Base-by-base conservation (phyloP, 768 basidiomycete species). In the Russula sp. region DNA sequence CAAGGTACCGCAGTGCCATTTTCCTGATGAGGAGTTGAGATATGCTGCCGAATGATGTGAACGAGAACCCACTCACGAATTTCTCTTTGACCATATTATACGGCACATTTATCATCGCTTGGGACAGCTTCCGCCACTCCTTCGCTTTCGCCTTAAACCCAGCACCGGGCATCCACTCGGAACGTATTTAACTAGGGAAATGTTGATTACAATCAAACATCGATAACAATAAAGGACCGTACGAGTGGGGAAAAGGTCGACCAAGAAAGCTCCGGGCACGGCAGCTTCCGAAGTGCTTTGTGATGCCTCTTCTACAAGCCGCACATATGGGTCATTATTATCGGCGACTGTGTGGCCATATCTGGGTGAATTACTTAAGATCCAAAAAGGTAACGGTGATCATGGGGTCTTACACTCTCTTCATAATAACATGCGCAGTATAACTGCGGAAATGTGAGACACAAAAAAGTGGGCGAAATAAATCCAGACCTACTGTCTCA, bases 141-240 rank as follows among this genome's bases (percentile, higher is more conserved):
- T 36, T 50, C 3, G 67, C 67, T 36, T 66, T 66, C 32, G 28
- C 61, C 30, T 68, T 68, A 40, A 68, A 68, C 20, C 63, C 64
- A 1, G 68, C 72, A 40, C 71, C 72, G 2, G 72, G 72, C 59
- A 73, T 63, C 72, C 72, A 73, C 48, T 56, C 59, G 3, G 72
- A 14, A 72, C 56, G 44, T 71, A 57, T 50, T 71, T 73, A 5
- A 73, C 72, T 62, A 22, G 13, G 36, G 44, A 18, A 55, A 26
- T 1, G 16, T 63, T n/a, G 49, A 30, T 18, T 9, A 11, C 22
- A 14, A 24, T 6, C 18, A 10, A 10, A 8, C n/a, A 32, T 14
- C 14, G 36, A 58, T 16, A 34, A 44, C 16, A 40, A 14, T 22
- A 32, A 59, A 40, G n/a, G 46, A 24, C 54, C 65, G 38, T n/a